Conservation (phyloP, 2,329 filamentous ascomycete genomes). For the Aspergillus sp. region DNA sequence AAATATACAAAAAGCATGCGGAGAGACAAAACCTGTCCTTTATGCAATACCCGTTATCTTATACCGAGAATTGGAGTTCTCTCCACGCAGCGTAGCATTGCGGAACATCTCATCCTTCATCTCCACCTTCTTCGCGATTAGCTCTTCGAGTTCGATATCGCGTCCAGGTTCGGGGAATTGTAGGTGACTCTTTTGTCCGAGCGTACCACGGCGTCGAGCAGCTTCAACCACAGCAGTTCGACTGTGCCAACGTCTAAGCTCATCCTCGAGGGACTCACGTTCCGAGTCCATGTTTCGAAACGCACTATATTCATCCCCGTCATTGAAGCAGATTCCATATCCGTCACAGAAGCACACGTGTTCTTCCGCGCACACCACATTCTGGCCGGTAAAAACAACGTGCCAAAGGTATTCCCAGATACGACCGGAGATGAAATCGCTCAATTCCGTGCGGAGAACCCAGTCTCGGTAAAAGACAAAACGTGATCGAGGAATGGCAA, state of each 20-base stretch:
- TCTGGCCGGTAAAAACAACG: slow-evolving; percentile 57
- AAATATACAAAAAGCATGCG: slow-evolving; percentile 4
- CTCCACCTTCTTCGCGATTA: slow-evolving; percentile 46
- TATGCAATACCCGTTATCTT: slow-evolving; percentile 44
- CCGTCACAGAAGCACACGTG: slow-evolving; percentile 64
- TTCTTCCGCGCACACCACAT: slow-evolving; percentile 48
- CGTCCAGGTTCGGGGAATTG: slow-evolving; percentile 43
- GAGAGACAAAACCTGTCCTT: slow-evolving; percentile 52
- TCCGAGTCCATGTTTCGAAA: slow-evolving; percentile 50
- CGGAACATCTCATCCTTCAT: slow-evolving; percentile 44
- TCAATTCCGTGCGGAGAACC: slow-evolving; percentile 58
- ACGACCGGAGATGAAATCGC: slow-evolving; percentile 57
- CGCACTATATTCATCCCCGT: slow-evolving; percentile 47
- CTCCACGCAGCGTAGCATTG: slow-evolving; percentile 52
- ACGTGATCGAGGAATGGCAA: slow-evolving; percentile 51
- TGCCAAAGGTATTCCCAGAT: slow-evolving; percentile 67
- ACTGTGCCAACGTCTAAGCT: slow-evolving; percentile 41
- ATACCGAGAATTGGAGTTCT: slow-evolving; percentile 48
- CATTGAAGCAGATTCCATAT: slow-evolving; percentile 62
- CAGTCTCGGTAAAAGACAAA: slow-evolving; percentile 62
- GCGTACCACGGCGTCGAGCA: slow-evolving; percentile 23
- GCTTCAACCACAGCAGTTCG: slow-evolving; percentile 36
- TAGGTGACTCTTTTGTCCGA: slow-evolving; percentile 28
- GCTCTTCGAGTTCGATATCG: slow-evolving; percentile 43
- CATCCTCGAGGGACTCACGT: slow-evolving; percentile 38